Percentiles rank a stretch among this genome's conserved stretches.
These are phyloP conservation scores for Beauveria sp. DNA, from an alignment of 2,329 filamentous ascomycete species.

Conservation along the genomic window DNA sequence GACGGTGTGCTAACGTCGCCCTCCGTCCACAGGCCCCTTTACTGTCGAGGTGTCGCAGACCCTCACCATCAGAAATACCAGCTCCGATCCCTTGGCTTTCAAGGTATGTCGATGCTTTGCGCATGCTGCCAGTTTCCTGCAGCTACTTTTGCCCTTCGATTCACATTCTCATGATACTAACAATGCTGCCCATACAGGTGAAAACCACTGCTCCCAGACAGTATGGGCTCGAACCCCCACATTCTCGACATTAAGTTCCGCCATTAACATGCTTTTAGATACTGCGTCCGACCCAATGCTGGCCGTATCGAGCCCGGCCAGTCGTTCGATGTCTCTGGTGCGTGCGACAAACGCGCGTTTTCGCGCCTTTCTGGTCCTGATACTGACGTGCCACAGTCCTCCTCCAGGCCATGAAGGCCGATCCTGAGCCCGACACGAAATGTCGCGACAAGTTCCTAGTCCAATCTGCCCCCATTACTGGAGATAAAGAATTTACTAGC, in stretches of 20 bases:
- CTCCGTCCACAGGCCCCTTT: conserved; percentile 49
- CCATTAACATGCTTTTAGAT: conserved; percentile 47
- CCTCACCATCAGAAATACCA: conserved; percentile 58
- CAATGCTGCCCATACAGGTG: conserved; percentile 51
- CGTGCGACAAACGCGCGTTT: conserved; percentile 18
- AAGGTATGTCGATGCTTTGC: conserved; percentile 43
- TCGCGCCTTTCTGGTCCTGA: neutral
- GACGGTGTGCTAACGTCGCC: conserved; percentile 7
- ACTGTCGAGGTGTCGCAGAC: conserved; percentile 58
- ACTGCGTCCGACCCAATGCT: conserved; percentile 95
- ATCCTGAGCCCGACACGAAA: conserved; percentile 76
- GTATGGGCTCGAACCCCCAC: conserved; percentile 47
- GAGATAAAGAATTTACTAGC: conserved; percentile 76
- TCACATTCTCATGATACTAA: conserved; percentile 17
- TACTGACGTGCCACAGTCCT: conserved; percentile 53
- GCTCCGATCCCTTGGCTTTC: conserved; percentile 56
- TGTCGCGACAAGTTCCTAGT: conserved; percentile 98
- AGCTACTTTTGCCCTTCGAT: neutral
- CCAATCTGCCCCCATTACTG: conserved; percentile 77
- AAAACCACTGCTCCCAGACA: conserved; percentile 99
- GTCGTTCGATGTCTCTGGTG: conserved; percentile 89
- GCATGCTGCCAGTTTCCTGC: neutral
- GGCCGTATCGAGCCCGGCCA: conserved; percentile 87
- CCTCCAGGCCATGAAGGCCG: conserved; percentile 95
- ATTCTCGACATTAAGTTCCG: conserved; percentile 3